Base-by-base conservation (phyloP, 2,329 filamentous ascomycete genomes). In the Metarhizium album region DNA sequence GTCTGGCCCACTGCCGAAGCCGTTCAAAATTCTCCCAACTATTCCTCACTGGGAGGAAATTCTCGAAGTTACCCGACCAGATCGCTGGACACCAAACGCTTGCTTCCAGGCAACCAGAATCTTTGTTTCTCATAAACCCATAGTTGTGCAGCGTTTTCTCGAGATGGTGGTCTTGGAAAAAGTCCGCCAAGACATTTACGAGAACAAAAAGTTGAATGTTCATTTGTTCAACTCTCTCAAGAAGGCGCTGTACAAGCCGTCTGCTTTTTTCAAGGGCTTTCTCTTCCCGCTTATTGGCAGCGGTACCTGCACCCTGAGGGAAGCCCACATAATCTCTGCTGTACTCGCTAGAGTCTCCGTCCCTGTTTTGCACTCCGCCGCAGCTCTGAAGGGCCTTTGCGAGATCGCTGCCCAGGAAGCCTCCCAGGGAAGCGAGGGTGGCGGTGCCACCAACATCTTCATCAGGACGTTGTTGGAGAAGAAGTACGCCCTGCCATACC, bases 191-290 rank as follows among this genome's bases (percentile, higher is more conserved):
- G 87, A 97, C 60, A 97, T 98, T 54, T 83, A 85, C 63, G 90
- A 98, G 68, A 90, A 84, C 55, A 93, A 93, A 70, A 96, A 96
- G 67, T 76, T 98, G 52, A 96, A 96, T 62, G 85, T 96, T 0
- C 93, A 98, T 66, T 75, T 97, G 7, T 98, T 96, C 78, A 91
- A 94, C 60, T 64, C 89, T 0, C 74, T 98, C 52, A 96, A 96
- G 71, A 95, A 95, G 66, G 82, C 82, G 7, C 76, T 96, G 14
- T 96, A 95, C 74, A 95, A 95, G 67, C 93, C 93, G 6, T 85
- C 88, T 0, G 90, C 90, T 18, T 98, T 95, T 70, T 98, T 98
- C 79, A 95, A 96, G 67, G 93, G 90, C 3, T 82, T 98, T 59
- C 75, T 98, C 16, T 97, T 97, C 64, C 93, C 93, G 1, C 78